phyloP scores from a whole-genome alignment of 2,329 filamentous ascomycete species.

The Fonsecaea nubica region DNA sequence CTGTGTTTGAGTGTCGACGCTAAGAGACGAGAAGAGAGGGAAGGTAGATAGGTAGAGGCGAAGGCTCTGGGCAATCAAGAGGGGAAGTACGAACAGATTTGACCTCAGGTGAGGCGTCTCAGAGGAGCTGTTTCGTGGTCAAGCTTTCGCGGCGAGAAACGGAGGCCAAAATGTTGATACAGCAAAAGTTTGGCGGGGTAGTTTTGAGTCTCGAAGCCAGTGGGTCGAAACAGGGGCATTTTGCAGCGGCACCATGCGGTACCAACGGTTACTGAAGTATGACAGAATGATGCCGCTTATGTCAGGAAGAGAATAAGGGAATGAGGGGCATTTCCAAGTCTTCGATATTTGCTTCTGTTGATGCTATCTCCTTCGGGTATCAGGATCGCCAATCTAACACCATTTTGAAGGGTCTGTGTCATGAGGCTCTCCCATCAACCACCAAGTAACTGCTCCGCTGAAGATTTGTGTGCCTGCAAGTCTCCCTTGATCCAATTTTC shows the following conservation, averaged over 20 bases:
- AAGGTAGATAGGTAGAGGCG: not conserved
- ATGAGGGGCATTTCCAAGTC: not conserved
- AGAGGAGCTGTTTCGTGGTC: conserved; percentile 3
- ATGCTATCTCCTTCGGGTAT: conserved; percentile 7
- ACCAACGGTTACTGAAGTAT: not conserved
- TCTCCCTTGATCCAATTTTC: not conserved
- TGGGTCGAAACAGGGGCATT: not conserved
- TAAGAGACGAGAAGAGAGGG: not conserved
- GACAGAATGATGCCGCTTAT: not conserved
- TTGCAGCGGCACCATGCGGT: not conserved
- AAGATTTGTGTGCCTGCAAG: not conserved
- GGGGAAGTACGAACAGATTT: not conserved
- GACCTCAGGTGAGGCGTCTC: conserved; percentile 4
- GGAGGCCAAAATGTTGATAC: conserved; percentile 28
- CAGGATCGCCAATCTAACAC: not conserved
- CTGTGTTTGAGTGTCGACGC: conserved; percentile 7
- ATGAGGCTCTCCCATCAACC: not conserved
- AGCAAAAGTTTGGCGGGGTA: conserved; percentile 26
- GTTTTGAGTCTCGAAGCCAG: not conserved
- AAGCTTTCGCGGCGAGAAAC: conserved; percentile 21
- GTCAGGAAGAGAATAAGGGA: too few species aligned
- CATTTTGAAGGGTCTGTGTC: not conserved
- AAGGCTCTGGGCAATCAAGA: not conserved
- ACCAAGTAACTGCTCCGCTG: not conserved
- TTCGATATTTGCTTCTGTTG: not conserved